Percentiles rank a stretch among this genome's conserved stretches.
phyloP scores from a whole-genome alignment of 2,329 filamentous ascomycete genomes.

The Chaetothyriales sp. region DNA sequence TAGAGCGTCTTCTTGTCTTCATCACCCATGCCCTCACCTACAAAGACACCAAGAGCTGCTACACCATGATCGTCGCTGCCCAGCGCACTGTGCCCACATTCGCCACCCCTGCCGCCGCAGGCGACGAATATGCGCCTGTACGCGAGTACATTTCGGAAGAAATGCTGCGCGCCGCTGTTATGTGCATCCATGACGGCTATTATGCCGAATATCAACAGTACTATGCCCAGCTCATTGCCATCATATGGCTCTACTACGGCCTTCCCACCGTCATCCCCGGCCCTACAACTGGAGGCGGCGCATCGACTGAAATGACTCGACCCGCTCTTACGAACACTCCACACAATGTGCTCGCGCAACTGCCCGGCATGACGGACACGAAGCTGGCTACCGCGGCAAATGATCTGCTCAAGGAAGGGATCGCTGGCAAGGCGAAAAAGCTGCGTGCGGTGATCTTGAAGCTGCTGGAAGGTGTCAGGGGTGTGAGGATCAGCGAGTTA shows the following conservation, averaged over 20 bases:
- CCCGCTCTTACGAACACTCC: conserved; percentile 53
- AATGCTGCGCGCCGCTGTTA: conserved; percentile 79
- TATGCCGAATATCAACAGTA: conserved; percentile 95
- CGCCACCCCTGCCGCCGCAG: conserved; percentile 21
- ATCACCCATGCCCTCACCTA: conserved; percentile 82
- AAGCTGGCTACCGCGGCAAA: conserved; percentile 54
- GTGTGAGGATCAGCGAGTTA: conserved; percentile 84
- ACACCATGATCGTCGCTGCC: conserved; percentile 73
- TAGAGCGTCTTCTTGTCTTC: conserved; percentile 82
- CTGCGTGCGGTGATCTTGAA: conserved; percentile 74
- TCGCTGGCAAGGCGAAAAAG: conserved; percentile 49
- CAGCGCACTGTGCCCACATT: conserved; percentile 76
- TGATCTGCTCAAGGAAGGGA: conserved; percentile 43
- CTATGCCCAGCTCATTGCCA: conserved; percentile 72
- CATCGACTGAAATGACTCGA: conserved; percentile 2
- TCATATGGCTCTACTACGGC: conserved; percentile 67
- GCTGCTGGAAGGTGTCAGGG: conserved; percentile 71
- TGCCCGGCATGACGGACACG: conserved; percentile 60
- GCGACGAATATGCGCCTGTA: conserved; percentile 50
- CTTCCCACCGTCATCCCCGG: conserved; percentile 14
- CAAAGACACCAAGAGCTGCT: conserved; percentile 77
- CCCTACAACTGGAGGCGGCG: too few species aligned
- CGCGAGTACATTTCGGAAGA: conserved; percentile 82
- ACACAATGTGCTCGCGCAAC: conserved; percentile 57
- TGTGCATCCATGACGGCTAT: conserved; percentile 83